Evolutionary conservation across 345 rosid species (phyloP).

Genomic region (Mangifera indica): DNA sequence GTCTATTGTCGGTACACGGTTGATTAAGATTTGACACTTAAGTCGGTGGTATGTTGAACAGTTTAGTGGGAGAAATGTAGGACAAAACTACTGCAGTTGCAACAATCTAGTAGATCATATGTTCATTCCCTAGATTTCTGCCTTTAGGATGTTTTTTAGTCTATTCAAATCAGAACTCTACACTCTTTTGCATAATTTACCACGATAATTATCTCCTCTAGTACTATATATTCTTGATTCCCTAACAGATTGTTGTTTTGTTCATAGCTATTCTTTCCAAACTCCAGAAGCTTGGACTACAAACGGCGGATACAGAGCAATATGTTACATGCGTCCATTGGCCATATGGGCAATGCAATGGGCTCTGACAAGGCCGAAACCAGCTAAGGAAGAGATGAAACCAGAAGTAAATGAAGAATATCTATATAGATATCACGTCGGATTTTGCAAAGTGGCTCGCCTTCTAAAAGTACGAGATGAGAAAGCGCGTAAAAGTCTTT

Average conservation of each 20-base stretch:
- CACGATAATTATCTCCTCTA: not conserved
- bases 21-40: no score
- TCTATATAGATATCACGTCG: conserved; percentile 22
- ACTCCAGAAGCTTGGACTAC: conserved; percentile 91
- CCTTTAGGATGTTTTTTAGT: not conserved
- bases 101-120: not conserved
- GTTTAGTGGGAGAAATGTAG: no score
- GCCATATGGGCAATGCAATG: conserved; percentile 98
- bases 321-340: conserved; percentile 80
- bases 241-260: conserved; percentile 7
- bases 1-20: no score
- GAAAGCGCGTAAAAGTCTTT: conserved; percentile 35
- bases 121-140: not conserved
- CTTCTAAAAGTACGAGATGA: conserved; percentile 57
- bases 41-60: no score
- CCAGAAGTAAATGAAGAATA: conserved; percentile 17
- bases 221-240: not conserved
- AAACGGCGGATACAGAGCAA: conserved; percentile 25
- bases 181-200: not conserved
- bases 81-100: not conserved
- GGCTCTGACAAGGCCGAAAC: conserved; percentile 57
- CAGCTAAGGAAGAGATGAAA: conserved; percentile 27
- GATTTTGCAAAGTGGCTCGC: conserved; percentile 63
- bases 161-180: not conserved
- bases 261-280: conserved; percentile 72